Evolutionary conservation across 768 basidiomycete species (phyloP).

Genomic region (Mycena maculata): DNA sequence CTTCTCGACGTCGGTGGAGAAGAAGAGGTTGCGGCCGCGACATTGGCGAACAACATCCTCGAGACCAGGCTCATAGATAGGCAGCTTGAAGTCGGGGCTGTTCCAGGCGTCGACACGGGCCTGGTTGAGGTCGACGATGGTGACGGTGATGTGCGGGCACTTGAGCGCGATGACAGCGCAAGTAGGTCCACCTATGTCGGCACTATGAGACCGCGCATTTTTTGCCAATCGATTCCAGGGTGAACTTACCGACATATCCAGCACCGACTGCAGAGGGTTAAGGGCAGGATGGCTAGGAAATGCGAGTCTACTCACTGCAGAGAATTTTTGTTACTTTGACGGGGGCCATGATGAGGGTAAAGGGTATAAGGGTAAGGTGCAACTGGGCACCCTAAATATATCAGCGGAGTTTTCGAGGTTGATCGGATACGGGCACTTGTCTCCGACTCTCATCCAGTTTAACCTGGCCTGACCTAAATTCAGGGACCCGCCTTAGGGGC

Average conservation of each 20-base stretch:
- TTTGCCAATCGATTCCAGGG: conserved; percentile 9
- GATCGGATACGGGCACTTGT: too few species aligned
- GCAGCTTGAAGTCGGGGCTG: conserved; percentile 81
- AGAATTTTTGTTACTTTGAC: conserved; percentile 72
- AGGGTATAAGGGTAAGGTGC: background rate
- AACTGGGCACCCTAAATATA: too few species aligned
- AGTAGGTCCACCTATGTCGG: conserved; percentile 83
- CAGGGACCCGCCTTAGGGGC: too few species aligned
- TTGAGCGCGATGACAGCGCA: conserved; percentile 95
- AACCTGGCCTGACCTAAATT: too few species aligned
- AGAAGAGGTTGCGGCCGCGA: conserved; percentile 96
- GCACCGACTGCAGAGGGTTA: conserved; percentile 70
- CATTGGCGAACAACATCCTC: conserved; percentile 89
- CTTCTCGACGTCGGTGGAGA: conserved; percentile 94
- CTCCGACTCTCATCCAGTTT: too few species aligned
- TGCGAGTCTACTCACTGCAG: conserved; percentile 67
- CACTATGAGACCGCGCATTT: conserved; percentile 7
- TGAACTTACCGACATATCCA: conserved; percentile 87
- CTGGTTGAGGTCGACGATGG: conserved; percentile 98
- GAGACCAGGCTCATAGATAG: conserved; percentile 98
- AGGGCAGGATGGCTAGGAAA: conserved; percentile 2
- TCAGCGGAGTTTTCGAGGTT: conserved; percentile 15
- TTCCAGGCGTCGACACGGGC: conserved; percentile 98
- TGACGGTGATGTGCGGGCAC: conserved; percentile 93
- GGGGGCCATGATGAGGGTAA: conserved; percentile 35